Evolutionary conservation across 257 asterid genomes (phyloP), one percentile per base, ranked within the genome.

Genomic region (Nemophila menziesii): DNA sequence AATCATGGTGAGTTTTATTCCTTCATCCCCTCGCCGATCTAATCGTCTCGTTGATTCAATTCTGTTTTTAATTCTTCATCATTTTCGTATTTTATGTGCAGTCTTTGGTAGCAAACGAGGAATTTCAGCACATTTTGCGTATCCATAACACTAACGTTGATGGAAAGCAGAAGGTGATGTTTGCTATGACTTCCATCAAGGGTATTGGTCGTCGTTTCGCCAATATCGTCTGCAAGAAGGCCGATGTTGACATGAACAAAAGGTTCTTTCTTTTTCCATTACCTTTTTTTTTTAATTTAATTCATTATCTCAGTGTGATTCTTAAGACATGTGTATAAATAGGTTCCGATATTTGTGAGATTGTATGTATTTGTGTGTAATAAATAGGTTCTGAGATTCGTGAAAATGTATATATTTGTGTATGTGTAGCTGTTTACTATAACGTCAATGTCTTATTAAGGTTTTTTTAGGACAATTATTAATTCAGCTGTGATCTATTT

Each of bases 131-230:
- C 70, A 86, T 86, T 70, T 79, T 86, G 44, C 97, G 97, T 82
- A 73, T 86, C 36, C 94, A 82, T 65, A 86, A 86, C 51, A 86
- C 97, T 0, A 86, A 86, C 47, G 97, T 86, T 0, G 97, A 82
- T 42, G 97, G 97, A 13, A 86, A 86, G 54, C 93, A 86, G 72
- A 86, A 86, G 73, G 85, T 86, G 52, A 86, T 86, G 97, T 86
- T 79, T 33, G 97, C 97, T 33, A 15, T 86, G 82, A 86, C 94
- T 52, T 77, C 97, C 11, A 86, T 86, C 70, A 86, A 86, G 69
- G 97, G 97, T 77, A 82, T 86, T 1, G 94, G 97, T 15, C 94
- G 97, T 43, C 94, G 97, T 39, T 86, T 86, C 66, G 80, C 94
- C 44, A 86, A 86, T 65, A 82, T 86, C 45, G 72, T 76, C 48